A percentile compares a stretch with the other conserved stretches of the same genome.
phyloP scores from a whole-genome alignment of 2,329 filamentous ascomycete species.

The Colletotrichum sp. region DNA sequence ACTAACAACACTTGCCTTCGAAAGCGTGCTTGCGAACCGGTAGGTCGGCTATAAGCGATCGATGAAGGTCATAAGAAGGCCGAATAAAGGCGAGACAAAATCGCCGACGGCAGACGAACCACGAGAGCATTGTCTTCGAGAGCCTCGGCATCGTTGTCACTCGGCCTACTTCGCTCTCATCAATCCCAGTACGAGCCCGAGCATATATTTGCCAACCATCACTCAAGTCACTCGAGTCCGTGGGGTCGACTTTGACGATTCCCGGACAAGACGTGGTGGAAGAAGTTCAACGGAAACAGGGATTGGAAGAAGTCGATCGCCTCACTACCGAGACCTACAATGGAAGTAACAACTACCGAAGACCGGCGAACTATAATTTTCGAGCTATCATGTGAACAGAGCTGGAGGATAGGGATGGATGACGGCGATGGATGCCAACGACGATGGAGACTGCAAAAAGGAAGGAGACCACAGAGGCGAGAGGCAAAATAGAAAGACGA shows the following conservation, averaged over 20 bases:
- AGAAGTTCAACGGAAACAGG: background rate
- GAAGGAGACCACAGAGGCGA: background rate
- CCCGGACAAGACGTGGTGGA: background rate
- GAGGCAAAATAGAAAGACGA: background rate
- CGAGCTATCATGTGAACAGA: background rate
- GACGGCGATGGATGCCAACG: background rate
- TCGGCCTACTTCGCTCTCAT: background rate
- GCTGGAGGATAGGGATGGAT: too few relatives aligned
- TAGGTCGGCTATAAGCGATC: background rate
- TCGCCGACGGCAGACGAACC: background rate
- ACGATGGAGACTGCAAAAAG: background rate
- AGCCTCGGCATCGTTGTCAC: background rate
- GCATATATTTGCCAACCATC: background rate
- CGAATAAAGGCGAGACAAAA: background rate
- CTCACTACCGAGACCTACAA: background rate
- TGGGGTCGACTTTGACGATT: background rate
- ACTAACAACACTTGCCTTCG: background rate
- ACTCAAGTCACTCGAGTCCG: background rate
- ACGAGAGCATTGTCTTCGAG: background rate
- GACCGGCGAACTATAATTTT: background rate
- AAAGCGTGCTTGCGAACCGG: rapidly evolving
- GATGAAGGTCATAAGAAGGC: rapidly evolving
- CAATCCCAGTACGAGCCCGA: background rate
- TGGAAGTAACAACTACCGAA: background rate
- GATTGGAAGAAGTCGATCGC: background rate